These are phyloP conservation scores for Geotrichum candidum DNA, from an alignment of 1,139 yeast species.

Conservation along the genomic window DNA sequence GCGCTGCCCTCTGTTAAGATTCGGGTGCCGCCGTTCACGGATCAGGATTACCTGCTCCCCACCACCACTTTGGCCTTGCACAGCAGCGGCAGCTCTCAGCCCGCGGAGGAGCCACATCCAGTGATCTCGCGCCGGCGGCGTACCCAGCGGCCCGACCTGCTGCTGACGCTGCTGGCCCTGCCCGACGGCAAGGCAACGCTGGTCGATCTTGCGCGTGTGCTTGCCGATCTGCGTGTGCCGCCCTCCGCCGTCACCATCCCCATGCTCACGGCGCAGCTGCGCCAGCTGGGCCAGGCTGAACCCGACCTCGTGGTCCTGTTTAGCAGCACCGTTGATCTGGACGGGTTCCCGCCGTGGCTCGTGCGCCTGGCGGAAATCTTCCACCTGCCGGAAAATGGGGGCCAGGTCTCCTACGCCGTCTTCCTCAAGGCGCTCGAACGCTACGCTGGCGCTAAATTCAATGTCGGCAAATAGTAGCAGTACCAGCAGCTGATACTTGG, in stretches of 20 bases:
- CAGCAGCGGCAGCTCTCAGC: background rate
- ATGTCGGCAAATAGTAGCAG: slow-evolving; percentile 61
- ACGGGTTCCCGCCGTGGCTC: slow-evolving; percentile 98
- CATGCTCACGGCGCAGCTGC: slow-evolving; percentile 67
- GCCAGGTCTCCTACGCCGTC: slow-evolving; percentile 71
- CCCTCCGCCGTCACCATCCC: slow-evolving; percentile 63
- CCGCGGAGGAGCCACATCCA: background rate
- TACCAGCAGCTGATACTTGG: no score
- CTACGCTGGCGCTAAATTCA: slow-evolving; percentile 74
- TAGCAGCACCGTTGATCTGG: slow-evolving; percentile 76
- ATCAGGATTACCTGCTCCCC: background rate
- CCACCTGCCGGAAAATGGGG: slow-evolving; percentile 81
- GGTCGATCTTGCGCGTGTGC: slow-evolving; percentile 78
- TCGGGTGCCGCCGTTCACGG: background rate
- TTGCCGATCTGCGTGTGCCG: slow-evolving; percentile 65
- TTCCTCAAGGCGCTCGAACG: slow-evolving; percentile 77
- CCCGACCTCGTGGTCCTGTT: slow-evolving; percentile 83
- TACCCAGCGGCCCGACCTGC: slow-evolving; percentile 1
- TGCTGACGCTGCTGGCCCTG: background rate
- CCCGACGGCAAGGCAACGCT: background rate
- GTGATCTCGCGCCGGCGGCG: background rate
- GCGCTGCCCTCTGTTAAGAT: background rate
- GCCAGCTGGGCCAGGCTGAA: slow-evolving; percentile 74
- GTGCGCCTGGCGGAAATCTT: slow-evolving; percentile 81
- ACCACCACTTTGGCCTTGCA: background rate